Base-by-base conservation (phyloP, 108 stramenopile species). In the Pseudonitzschia pungens region DNA sequence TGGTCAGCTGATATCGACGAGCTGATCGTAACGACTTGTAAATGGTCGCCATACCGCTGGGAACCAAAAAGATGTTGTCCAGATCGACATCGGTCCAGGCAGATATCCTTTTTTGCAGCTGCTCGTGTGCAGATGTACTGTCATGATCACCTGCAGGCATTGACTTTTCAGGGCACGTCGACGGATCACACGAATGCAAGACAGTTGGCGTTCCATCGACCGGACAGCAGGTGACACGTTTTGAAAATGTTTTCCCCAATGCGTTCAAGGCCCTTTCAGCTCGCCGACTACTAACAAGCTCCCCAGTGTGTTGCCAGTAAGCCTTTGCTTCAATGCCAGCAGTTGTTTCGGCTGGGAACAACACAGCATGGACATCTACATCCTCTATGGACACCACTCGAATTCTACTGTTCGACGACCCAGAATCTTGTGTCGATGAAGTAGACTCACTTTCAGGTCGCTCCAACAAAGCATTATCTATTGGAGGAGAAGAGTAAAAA, bases 241-340 rank as follows among this genome's bases (percentile, higher is more conserved):
- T 69, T n/a, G 71, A 15, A 67, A 81, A 59, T 36, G 62, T 4
- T 14, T 71, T 40, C 24, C 76, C 79, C 24, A 84, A 45, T 26
- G 64, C 54, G 2, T 51, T 65, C 29, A 85, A 45, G 6, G 72
- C 73, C 2, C 26, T 54, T 70, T 82, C 78, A 4, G 86, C 89
- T 29, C 85, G 59, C 32, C 89, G 81, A 65, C 76, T 78, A 55
- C 78, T 77, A 16, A 88, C 75, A 11, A 91, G 43, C 63, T 91
- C 89, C 2, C 89, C 89, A 9, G 82, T 86, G 73, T 91, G 89
- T 67, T 91, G 89, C 87, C 87, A 91, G 67, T 86, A 91, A 15
- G 81, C 75, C 79, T 91, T 91, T 76, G 89, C 89, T 63, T 80
- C 82, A 24, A 50, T 79, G 9, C 81, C 85, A 14, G 82, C 76